Evolutionary conservation across 768 basidiomycete genomes (phyloP).

Genomic region (Amanita thiersii): DNA sequence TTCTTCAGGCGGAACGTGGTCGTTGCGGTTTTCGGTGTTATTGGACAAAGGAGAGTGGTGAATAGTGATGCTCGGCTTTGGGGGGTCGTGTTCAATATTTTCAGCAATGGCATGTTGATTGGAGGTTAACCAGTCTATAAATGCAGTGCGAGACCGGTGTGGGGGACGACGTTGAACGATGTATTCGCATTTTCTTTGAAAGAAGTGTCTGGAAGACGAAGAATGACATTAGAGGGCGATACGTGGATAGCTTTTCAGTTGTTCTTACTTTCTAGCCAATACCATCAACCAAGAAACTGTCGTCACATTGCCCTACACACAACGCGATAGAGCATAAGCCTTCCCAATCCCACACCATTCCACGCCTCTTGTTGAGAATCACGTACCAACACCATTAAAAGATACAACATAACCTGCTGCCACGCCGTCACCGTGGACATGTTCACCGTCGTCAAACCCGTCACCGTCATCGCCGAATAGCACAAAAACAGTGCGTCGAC

Average conservation of each 20-base stretch:
- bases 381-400: constrained; percentile 44
- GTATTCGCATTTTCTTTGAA: constrained; percentile 34
- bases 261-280: constrained; percentile 49
- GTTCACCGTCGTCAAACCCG: constrained; percentile 40
- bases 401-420: constrained; percentile 43
- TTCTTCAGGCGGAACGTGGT: not conserved
- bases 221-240: no score
- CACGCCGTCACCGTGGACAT: constrained; percentile 38
- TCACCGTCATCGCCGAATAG: constrained; percentile 49
- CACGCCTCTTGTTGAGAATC: no score
- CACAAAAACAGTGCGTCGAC: constrained; percentile 56
- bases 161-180: constrained; percentile 17
- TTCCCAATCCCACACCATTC: no score
- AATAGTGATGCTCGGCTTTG: constrained; percentile 5
- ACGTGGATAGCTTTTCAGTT: no score
- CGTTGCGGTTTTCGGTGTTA: not conserved
- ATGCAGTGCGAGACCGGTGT: constrained; percentile 17
- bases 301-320: constrained; percentile 34
- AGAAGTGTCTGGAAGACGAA: constrained; percentile 27
- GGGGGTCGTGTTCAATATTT: constrained; percentile 26
- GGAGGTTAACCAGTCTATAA: constrained; percentile 15
- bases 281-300: constrained; percentile 62
- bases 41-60: constrained; percentile 2
- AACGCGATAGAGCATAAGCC: no score
- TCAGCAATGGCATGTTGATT: no score